phyloP scores from a whole-genome alignment of 2,329 filamentous ascomycete genomes.

The Hypoxylon sp. region DNA sequence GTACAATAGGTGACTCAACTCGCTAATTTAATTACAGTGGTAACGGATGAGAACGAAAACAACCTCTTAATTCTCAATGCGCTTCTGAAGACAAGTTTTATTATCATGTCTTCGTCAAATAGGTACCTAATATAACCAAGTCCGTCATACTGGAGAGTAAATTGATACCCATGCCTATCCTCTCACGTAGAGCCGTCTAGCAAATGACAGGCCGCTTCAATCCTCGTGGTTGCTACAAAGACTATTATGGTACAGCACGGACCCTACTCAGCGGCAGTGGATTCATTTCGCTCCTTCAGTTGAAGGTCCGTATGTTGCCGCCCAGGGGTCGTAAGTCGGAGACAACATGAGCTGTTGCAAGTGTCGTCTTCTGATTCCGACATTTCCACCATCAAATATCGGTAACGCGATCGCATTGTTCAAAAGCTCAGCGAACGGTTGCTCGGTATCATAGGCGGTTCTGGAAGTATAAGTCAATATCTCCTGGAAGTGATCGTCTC shows the following conservation, averaged over 20 bases:
- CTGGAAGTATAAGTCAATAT: conserved; percentile 44
- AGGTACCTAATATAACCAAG: too few species aligned
- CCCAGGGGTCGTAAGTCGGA: conserved; percentile 64
- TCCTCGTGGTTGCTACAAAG: neutral
- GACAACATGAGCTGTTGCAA: conserved; percentile 62
- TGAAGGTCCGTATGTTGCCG: conserved; percentile 51
- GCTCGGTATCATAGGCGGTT: conserved; percentile 59
- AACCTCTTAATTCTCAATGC: too few species aligned
- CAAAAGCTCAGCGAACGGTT: conserved; percentile 61
- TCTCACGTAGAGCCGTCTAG: neutral
- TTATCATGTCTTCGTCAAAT: too few species aligned
- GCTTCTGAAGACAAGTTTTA: too few species aligned
- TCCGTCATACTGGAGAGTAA: neutral
- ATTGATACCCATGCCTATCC: neutral
- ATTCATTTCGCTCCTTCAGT: neutral
- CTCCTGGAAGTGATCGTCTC: neutral
- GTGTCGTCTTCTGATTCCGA: conserved; percentile 66
- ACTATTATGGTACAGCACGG: neutral
- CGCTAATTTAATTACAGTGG: too few species aligned
- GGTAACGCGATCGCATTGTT: conserved; percentile 63
- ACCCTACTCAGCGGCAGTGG: neutral
- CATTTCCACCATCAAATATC: conserved; percentile 69
- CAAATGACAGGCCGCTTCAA: neutral
- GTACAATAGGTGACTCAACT: too few species aligned
- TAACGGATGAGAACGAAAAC: too few species aligned